Evolutionary conservation across 2,329 filamentous ascomycete species (phyloP), one percentile per base, ranked within the genome.

Genomic region (Trichophyton equinum): DNA sequence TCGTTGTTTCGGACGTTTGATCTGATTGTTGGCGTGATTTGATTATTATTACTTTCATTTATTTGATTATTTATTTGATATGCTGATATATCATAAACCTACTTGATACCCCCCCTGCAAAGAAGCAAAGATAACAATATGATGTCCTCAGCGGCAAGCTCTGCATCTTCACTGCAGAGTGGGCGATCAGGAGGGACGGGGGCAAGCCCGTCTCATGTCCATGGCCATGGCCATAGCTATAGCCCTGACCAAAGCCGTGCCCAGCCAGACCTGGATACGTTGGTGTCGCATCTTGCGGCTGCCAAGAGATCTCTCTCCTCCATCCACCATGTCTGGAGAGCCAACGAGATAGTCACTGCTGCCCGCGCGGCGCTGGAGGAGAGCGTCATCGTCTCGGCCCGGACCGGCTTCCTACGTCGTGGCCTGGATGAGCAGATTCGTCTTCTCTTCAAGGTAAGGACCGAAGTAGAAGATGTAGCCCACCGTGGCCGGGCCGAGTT

Each of bases 261-360:
- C 20, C 25, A 56, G 27, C 51, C 55, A 11, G 61, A 63, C 25
- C 82, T 95, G 69, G 89, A 95, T 67, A 85, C 84, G 25, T 84
- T 97, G 49, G 88, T 96, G 61, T 82, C 85, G 59, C 85, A 95
- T 74, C 86, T 96, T 40, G 84, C 96, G 46, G 86, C 87, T 33
- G 88, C 92, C 7, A 96, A 96, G 72, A 85, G 89, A 51, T 91
- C 91, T 0, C 81, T 97, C 3, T 88, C 88, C 15, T 90, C 90
- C 9, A 91, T 95, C 72, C 84, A 81, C 47, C 85, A 88, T 63
- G 89, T 96, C 58, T 86, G 89, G 71, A 88, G 89, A 62, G 91
- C 91, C 65, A 91, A 94, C 70, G 88, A 95, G 69, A 85, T 96
- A 61, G 87, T 94, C 51, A 89, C 84, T 20, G 79, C 83, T 13